These are phyloP conservation scores for Monilinia fructigena DNA, from an alignment of 2,329 filamentous ascomycete genomes.

Conservation along the genomic window DNA sequence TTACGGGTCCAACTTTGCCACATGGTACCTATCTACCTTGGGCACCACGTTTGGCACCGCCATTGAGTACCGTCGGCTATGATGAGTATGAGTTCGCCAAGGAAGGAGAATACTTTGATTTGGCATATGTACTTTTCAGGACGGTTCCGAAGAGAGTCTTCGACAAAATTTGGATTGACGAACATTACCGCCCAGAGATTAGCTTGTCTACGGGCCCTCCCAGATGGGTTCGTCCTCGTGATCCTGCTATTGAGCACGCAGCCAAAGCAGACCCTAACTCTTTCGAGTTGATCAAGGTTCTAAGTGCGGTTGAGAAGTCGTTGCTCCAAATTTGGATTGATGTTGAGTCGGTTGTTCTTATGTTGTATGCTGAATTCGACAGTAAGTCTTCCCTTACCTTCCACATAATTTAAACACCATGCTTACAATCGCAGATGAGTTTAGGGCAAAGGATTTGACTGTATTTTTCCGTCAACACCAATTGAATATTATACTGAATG, in stretches of 20 bases:
- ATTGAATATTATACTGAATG: constrained; percentile 1
- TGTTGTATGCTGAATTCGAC: constrained; percentile 3
- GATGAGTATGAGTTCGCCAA: not conserved
- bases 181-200: constrained; percentile 1
- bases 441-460: not conserved
- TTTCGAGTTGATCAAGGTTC: not conserved
- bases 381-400: not conserved
- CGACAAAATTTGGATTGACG: constrained; percentile 11
- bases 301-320: constrained; percentile 13
- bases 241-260: not conserved
- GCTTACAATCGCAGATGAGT: constrained; percentile 5
- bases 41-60: too few relatives aligned
- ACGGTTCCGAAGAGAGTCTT: constrained; percentile 1
- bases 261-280: not conserved
- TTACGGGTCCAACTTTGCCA: not conserved
- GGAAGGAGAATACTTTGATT: constrained; percentile 1
- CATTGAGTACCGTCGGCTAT: not conserved
- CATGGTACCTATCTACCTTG: not conserved
- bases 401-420: not conserved
- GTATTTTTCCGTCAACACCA: constrained; percentile 8
- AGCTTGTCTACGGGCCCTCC: not conserved
- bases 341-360: constrained; percentile 18
- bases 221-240: constrained; percentile 12
- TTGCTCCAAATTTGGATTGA: constrained; percentile 16
- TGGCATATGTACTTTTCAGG: constrained; percentile 1